Evolutionary conservation across 345 rosid genomes (phyloP).

Genomic region (Brassica nigra): DNA sequence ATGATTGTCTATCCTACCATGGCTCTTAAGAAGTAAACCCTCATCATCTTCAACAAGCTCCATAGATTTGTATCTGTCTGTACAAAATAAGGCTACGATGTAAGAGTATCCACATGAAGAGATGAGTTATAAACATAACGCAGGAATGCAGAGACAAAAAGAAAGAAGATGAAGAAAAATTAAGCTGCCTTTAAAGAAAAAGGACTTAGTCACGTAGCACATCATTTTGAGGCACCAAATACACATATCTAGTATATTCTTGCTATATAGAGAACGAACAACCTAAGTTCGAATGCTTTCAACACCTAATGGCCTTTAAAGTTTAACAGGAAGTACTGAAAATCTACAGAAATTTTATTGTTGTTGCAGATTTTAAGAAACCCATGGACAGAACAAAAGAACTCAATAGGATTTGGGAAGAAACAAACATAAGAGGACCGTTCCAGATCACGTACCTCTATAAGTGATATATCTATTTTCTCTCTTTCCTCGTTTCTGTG

Average conservation of each 20-base stretch:
- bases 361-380: slow-evolving; percentile 12
- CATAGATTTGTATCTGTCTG: slow-evolving; percentile 64
- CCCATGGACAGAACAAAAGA: slow-evolving; percentile 1
- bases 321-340: neutral
- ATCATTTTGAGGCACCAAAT: slow-evolving; percentile 9
- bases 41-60: slow-evolving; percentile 88
- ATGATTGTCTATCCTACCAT: slow-evolving; percentile 47
- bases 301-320: slow-evolving; percentile 14
- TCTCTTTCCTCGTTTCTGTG: slow-evolving; percentile 62
- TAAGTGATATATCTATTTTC: slow-evolving; percentile 58
- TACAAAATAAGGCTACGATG: slow-evolving; percentile 33
- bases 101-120: neutral
- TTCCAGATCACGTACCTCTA: slow-evolving; percentile 57
- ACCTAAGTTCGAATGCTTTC: slow-evolving; percentile 8
- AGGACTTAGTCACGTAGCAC: slow-evolving; percentile 3
- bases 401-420: slow-evolving; percentile 12
- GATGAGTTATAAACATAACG: slow-evolving; percentile 3
- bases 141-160: slow-evolving; percentile 22
- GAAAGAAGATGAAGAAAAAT: neutral
- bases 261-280: neutral
- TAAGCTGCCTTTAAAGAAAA: slow-evolving; percentile 15
- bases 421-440: slow-evolving; percentile 3
- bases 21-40: slow-evolving; percentile 65
- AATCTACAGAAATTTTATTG: slow-evolving; percentile 1
- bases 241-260: slow-evolving; percentile 4